Evolutionary conservation across 2,329 filamentous ascomycete species (phyloP).

Genomic region (Diplocarpon mali): DNA sequence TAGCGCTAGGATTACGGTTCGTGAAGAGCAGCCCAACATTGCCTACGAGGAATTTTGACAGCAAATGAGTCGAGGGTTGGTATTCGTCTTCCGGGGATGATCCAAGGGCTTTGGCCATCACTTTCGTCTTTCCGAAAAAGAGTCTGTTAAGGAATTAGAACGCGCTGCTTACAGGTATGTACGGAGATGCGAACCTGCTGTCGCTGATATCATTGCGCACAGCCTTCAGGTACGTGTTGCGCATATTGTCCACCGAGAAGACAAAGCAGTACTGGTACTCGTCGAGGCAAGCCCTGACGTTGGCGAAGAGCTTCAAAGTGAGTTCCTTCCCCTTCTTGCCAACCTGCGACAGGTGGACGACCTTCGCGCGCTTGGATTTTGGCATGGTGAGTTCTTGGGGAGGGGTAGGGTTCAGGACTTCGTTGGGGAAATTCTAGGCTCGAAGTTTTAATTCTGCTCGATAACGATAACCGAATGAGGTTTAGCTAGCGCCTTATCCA

Average conservation of each 20-base stretch:
- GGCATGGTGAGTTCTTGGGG: slow-evolving; percentile 51
- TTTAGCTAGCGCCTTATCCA: too few relatives aligned
- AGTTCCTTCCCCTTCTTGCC: slow-evolving; percentile 86
- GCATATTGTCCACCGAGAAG: slow-evolving; percentile 93
- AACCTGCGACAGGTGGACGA: slow-evolving; percentile 84
- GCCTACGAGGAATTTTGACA: slow-evolving; percentile 61
- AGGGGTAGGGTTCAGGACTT: neutral
- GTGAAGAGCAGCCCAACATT: slow-evolving; percentile 88
- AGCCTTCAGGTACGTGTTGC: slow-evolving; percentile 90
- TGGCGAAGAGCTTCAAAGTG: slow-evolving; percentile 77
- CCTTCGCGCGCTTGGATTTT: slow-evolving; percentile 85
- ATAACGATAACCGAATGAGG: too few relatives aligned
- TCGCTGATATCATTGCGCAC: slow-evolving; percentile 77
- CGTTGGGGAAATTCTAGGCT: neutral
- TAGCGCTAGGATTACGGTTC: slow-evolving; percentile 55
- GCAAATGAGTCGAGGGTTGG: slow-evolving; percentile 63
- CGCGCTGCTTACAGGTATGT: neutral
- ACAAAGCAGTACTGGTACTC: slow-evolving; percentile 87
- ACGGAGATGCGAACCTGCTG: slow-evolving; percentile 51
- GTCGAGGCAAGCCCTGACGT: slow-evolving; percentile 75
- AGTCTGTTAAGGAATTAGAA: slow-evolving; percentile 42
- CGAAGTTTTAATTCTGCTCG: too few relatives aligned
- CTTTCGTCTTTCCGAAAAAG: slow-evolving; percentile 99
- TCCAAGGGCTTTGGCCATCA: slow-evolving; percentile 93
- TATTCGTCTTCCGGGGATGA: slow-evolving; percentile 65